These are phyloP conservation scores for Diacronema lutheri DNA, from an alignment of 78 protist species.

Conservation along the genomic window DNA sequence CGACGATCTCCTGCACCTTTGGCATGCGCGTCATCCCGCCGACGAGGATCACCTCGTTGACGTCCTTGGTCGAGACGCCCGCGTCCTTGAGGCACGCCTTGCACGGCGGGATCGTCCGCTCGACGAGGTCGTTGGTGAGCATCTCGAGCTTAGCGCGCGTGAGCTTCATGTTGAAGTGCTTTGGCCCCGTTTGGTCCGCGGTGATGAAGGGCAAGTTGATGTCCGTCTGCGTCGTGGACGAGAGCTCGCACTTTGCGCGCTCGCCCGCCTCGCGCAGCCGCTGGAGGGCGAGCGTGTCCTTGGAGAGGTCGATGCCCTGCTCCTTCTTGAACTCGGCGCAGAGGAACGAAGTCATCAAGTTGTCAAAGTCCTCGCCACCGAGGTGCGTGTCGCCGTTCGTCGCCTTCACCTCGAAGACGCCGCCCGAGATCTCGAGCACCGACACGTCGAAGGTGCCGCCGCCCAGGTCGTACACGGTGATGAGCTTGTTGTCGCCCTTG, in stretches of 20 bases:
- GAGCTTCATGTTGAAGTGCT: conserved; percentile 85
- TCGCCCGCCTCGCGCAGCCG: conserved; percentile 98
- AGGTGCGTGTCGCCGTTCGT: conserved; percentile 98
- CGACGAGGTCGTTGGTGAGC: conserved; percentile 73
- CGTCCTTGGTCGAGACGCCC: conserved; percentile 44
- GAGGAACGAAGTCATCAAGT: conserved; percentile 61
- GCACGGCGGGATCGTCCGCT: conserved; percentile 88
- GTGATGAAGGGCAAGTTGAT: conserved; percentile 98
- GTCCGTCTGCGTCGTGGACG: conserved; percentile 68
- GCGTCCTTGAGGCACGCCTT: conserved; percentile 91
- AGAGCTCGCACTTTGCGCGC: conserved; percentile 95
- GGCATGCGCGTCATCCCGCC: conserved; percentile 99
- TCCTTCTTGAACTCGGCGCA: conserved; percentile 80
- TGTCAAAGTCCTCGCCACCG: conserved; percentile 99
- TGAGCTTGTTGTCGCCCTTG: conserved; percentile 46
- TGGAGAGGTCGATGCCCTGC: conserved; percentile 62
- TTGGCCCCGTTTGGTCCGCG: conserved; percentile 93
- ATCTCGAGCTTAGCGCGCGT: conserved; percentile 83
- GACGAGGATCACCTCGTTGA: conserved; percentile 95
- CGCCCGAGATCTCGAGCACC: conserved; percentile 90
- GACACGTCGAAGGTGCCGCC: conserved; percentile 99
- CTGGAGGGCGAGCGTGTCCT: conserved; percentile 90
- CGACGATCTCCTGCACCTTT: conserved; percentile 77
- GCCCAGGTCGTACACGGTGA: conserved; percentile 96
- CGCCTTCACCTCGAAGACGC: conserved; percentile 96